These are phyloP conservation scores for Monosporascus ibericus DNA, from an alignment of 2,329 filamentous ascomycete species.

Conservation along the genomic window DNA sequence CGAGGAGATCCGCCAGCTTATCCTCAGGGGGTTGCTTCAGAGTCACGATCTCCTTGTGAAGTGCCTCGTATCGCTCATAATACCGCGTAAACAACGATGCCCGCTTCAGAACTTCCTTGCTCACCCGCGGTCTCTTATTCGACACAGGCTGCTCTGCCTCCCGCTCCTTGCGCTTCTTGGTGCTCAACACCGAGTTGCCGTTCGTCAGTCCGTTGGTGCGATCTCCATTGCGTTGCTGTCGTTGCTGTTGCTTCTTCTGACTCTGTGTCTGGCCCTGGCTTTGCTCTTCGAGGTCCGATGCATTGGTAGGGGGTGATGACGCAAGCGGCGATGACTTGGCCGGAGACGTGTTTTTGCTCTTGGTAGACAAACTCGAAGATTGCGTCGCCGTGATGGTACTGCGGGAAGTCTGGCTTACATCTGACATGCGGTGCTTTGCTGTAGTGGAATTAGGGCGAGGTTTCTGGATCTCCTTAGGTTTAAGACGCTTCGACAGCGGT, in stretches of 20 bases:
- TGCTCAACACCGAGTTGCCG: conserved; percentile 16
- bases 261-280: neutral
- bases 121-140: conserved; percentile 34
- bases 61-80: conserved; percentile 50
- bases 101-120: conserved; percentile 44
- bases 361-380: conserved; percentile 36
- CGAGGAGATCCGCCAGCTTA: conserved; percentile 43
- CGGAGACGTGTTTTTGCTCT: conserved; percentile 50
- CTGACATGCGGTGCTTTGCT: conserved; percentile 41
- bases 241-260: conserved; percentile 5
- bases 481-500: conserved; percentile 52
- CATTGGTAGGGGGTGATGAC: conserved; percentile 61
- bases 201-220: conserved; percentile 16
- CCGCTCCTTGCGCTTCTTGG: conserved; percentile 40
- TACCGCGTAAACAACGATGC: conserved; percentile 49
- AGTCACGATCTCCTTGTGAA: conserved; percentile 49
- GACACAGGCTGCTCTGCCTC: conserved; percentile 25
- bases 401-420: conserved; percentile 43
- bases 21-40: conserved; percentile 44
- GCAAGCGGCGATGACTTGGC: conserved; percentile 59
- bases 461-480: conserved; percentile 35
- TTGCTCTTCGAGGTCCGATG: conserved; percentile 51
- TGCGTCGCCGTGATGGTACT: conserved; percentile 25
- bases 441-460: conserved; percentile 25
- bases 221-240: conserved; percentile 16